A percentile compares a stretch with the other conserved stretches of the same genome.
These are phyloP conservation scores for Heterobasidion irregulare DNA, from an alignment of 1,284 basidiomycete genomes.

Conservation along the genomic window DNA sequence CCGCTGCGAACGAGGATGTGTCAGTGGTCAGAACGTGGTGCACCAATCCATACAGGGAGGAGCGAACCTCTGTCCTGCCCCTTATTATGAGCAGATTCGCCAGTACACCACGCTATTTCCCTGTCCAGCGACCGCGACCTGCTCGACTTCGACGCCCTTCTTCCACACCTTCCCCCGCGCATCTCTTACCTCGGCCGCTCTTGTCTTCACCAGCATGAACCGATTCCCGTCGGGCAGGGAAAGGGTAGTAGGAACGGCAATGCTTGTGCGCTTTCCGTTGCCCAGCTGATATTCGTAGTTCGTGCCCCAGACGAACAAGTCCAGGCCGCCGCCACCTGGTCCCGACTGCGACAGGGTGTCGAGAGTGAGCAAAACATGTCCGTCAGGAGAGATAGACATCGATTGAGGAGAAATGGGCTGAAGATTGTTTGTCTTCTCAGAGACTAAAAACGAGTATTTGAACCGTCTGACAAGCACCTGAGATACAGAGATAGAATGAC, in stretches of 20 bases:
- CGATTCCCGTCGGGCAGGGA: conserved; percentile 43
- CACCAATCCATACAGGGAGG: too few relatives aligned
- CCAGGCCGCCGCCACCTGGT: conserved; percentile 40
- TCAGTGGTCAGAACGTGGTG: too few relatives aligned
- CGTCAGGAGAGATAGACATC: conserved; percentile 68
- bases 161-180: conserved; percentile 61
- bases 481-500: conserved; percentile 16
- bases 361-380: conserved; percentile 74
- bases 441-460: conserved; percentile 36
- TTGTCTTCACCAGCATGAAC: conserved; percentile 45
- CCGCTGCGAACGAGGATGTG: too few relatives aligned
- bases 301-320: conserved; percentile 61
- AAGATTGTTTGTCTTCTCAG: conserved; percentile 51
- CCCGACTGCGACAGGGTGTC: conserved; percentile 51
- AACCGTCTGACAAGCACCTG: not conserved
- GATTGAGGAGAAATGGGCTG: conserved; percentile 64
- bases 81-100: conserved; percentile 38
- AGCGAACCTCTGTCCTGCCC: too few relatives aligned
- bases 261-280: conserved; percentile 73
- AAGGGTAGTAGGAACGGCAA: conserved; percentile 58
- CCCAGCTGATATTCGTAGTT: conserved; percentile 79
- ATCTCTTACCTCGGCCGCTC: conserved; percentile 51
- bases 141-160: conserved; percentile 59
- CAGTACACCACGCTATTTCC: conserved; percentile 70
- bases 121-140: conserved; percentile 55